Percentiles rank a stretch among this genome's conserved stretches.
Conservation (phyloP, 2,329 filamentous ascomycete genomes). For the Penicillium sp. region DNA sequence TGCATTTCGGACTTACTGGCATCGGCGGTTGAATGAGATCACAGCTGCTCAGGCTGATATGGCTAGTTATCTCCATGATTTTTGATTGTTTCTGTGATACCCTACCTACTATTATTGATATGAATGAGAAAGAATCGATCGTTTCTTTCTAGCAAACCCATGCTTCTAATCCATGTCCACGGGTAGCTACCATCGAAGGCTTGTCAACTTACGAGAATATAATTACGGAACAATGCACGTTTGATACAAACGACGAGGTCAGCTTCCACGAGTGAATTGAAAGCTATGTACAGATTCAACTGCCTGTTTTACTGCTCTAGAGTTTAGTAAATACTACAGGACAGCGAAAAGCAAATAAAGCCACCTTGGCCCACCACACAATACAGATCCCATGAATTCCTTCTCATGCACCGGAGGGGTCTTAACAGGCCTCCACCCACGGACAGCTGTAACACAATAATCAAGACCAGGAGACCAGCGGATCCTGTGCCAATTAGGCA, state of each 20-base stretch:
- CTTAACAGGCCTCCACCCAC: slow-evolving; percentile 2
- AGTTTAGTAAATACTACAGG: neutral
- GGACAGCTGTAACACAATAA: slow-evolving; percentile 2
- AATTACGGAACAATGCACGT: neutral
- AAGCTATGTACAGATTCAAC: slow-evolving; percentile 24
- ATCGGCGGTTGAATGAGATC: neutral
- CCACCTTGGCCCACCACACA: neutral
- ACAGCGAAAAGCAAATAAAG: neutral
- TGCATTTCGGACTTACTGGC: neutral
- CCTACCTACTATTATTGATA: neutral
- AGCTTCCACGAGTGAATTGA: slow-evolving; percentile 20
- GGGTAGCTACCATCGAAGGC: neutral
- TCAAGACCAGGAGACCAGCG: slow-evolving; percentile 6
- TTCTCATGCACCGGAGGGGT: neutral
- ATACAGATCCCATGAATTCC: neutral
- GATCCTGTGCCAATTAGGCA: slow-evolving; percentile 1
- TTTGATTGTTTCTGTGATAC: neutral
- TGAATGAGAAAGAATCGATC: neutral
- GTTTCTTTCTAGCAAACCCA: neutral
- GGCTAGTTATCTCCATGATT: neutral
- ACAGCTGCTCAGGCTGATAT: neutral
- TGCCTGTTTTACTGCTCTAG: neutral
- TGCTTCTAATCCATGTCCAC: neutral
- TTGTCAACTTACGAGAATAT: neutral
- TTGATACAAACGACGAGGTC: neutral